Evolutionary conservation across 192 early-diverging fungal genomes (phyloP).

Genomic region (Funneliformis geosporum): DNA sequence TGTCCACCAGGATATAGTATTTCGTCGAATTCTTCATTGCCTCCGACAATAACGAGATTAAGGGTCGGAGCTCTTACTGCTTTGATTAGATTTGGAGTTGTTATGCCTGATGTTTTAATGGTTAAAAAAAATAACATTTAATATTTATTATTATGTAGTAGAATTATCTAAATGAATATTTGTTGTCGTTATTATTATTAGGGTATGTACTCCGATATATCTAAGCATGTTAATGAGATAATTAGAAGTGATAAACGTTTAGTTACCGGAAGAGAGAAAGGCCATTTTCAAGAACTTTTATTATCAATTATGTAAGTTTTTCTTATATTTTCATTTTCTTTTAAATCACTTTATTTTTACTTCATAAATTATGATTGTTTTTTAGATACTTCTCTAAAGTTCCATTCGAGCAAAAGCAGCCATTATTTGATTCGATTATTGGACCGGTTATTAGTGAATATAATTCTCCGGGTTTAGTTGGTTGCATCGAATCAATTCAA

Average conservation of each 20-base stretch:
- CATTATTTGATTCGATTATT: slow-evolving; percentile 9
- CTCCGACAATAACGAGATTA: not conserved
- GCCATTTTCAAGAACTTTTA: not conserved
- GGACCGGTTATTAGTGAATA: not conserved
- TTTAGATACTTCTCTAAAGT: slow-evolving; percentile 5
- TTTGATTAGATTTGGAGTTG: not conserved
- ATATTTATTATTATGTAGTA: not conserved
- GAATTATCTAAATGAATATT: not conserved
- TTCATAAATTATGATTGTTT: not conserved
- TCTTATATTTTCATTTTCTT: not conserved
- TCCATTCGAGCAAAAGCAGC: slow-evolving; percentile 8
- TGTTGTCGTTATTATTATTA: not conserved
- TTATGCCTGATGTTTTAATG: slow-evolving; percentile 14
- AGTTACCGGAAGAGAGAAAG: slow-evolving; percentile 4
- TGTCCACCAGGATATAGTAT: not conserved
- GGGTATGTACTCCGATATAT: slow-evolving; percentile 10
- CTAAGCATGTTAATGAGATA: not conserved
- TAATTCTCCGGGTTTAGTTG: not conserved
- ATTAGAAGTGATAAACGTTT: not conserved
- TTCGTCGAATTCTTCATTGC: not conserved
- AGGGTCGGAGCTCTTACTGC: slow-evolving; percentile 2
- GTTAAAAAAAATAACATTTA: not conserved
- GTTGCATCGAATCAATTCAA: not conserved
- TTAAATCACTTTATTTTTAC: no score
- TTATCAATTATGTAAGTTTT: slow-evolving; percentile 4